Conservation (phyloP, 495 filamentous ascomycete species). For the Hypoxylon lienhwacheense region DNA sequence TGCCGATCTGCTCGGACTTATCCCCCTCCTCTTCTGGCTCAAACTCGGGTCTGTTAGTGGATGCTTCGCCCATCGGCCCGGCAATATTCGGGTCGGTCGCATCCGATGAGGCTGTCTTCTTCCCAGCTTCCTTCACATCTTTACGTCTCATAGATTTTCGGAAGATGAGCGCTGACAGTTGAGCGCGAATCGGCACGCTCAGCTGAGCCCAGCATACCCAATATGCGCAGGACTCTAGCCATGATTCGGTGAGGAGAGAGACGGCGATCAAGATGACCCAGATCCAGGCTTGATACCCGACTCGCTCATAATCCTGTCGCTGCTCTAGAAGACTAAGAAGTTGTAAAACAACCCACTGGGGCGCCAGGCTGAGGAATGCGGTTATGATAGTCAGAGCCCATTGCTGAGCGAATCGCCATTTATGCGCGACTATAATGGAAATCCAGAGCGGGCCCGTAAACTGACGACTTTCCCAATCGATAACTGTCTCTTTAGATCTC, state of each 20-base stretch:
- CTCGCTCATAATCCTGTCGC: conserved; percentile 45
- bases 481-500: conserved; percentile 51
- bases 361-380: conserved; percentile 64
- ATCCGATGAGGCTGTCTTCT: conserved; percentile 30
- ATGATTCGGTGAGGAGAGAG: conserved; percentile 57
- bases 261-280: conserved; percentile 67
- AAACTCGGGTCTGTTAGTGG: conserved; percentile 29
- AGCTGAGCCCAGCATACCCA: conserved; percentile 69
- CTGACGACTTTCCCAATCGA: conserved; percentile 55
- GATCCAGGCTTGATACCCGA: conserved; percentile 59
- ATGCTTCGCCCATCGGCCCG: conserved; percentile 33
- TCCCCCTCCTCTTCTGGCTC: conserved; percentile 53
- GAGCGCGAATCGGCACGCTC: conserved; percentile 65
- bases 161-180: conserved; percentile 73
- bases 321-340: conserved; percentile 65
- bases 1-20: conserved; percentile 51
- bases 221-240: conserved; percentile 62
- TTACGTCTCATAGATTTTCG: conserved; percentile 78
- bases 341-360: conserved; percentile 68
- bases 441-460: conserved; percentile 62
- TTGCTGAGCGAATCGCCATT: conserved; percentile 56
- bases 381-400: conserved; percentile 54
- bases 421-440: conserved; percentile 59
- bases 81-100: conserved; percentile 28
- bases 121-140: conserved; percentile 64